Evolutionary conservation across 1,284 basidiomycete species (phyloP).

Genomic region (Hortiboletus rubellus): DNA sequence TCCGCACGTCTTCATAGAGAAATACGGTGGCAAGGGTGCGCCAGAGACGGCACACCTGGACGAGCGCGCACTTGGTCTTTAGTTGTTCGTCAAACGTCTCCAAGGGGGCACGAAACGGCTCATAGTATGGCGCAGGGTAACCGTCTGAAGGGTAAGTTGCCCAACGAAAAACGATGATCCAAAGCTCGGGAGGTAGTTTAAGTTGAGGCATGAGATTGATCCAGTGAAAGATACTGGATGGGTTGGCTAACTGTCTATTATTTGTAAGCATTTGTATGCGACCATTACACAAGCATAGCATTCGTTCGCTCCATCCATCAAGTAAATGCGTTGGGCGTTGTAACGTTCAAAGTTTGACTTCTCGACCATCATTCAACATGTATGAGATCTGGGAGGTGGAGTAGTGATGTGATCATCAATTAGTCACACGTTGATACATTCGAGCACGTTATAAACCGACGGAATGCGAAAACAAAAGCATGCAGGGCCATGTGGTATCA

Average conservation of each 20-base stretch:
- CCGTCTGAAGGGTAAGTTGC: constrained; percentile 37
- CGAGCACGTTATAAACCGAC: background rate
- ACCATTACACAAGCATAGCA: too few species aligned
- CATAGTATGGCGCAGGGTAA: constrained; percentile 34
- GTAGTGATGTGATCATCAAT: too few species aligned
- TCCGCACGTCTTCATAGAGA: constrained; percentile 55
- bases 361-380: too few species aligned
- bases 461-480: constrained; percentile 10
- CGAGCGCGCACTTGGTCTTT: constrained; percentile 42
- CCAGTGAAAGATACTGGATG: too few species aligned
- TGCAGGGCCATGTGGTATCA: constrained; percentile 34
- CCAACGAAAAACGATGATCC: constrained; percentile 50
- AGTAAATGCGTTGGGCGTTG: too few species aligned
- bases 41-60: constrained; percentile 60
- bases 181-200: constrained; percentile 50
- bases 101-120: constrained; percentile 43
- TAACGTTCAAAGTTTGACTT: too few species aligned
- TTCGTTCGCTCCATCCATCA: too few species aligned
- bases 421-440: constrained; percentile 3
- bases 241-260: too few species aligned
- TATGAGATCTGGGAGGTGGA: too few species aligned
- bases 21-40: constrained; percentile 42
- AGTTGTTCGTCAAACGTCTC: constrained; percentile 19
- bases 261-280: too few species aligned
- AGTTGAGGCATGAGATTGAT: constrained; percentile 6